Evolutionary conservation across 139 green algal genomes (phyloP), one percentile per base, ranked within the genome.

Genomic region (Volvox africanus): DNA sequence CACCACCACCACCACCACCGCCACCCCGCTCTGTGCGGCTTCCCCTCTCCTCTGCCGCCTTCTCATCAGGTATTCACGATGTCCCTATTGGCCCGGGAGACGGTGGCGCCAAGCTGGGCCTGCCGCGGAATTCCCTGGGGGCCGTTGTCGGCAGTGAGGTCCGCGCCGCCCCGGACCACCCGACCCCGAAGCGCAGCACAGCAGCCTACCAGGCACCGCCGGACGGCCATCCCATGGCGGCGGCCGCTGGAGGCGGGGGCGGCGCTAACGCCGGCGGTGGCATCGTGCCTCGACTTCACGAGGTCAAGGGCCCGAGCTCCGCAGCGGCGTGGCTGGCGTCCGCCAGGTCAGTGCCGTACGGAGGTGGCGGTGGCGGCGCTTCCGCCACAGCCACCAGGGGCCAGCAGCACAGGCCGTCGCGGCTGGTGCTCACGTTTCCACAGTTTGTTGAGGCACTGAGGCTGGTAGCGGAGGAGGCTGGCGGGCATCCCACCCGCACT

Each of bases 401-500:
- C 5, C 83, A 88, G 81, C 83, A 88, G 84, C 91, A 93, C 92
- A 77, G 92, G 13, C 28, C 82, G 6, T 61, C 92, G 20, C 82
- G 84, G 12, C 92, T 88, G 21, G 86, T 69, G 44, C 77, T 94
- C 22, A 94, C 73, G 19, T 94, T 94, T 61, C 82, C 78, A 1
- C 88, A 92, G 82, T 94, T 94, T 35, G 33, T 94, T 73, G 92
- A 94, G 83, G 92, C 92, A 13, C 33, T 94, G 37, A 30, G 92
- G 61, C 88, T 94, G 50, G 71, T 94, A 35, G 83, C 88, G 50
- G 92, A 94, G 88, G 88, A 91, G 87, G 79, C 86, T 9, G 44
- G 83, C n/a, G 88, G 84, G 2, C 76, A 89, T 75, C 76, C 91
- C 33, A 80, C 87, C 76, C 61, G 50, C 18, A 86, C 87, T 17